Conservation (phyloP, 129 eudicot genomes). For the Rutidosis leptorrhynchoides region DNA sequence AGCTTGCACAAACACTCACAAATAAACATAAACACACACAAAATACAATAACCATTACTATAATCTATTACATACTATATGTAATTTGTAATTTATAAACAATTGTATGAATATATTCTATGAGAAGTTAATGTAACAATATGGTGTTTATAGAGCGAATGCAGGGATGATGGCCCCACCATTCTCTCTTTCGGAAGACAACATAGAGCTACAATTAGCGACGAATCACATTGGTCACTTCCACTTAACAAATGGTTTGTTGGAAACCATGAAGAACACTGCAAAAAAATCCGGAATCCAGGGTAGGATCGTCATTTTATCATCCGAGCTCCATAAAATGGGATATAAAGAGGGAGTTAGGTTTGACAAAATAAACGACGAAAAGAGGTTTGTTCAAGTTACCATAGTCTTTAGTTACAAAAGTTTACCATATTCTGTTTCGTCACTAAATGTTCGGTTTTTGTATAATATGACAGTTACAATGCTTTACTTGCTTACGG, state of each 20-base stretch:
- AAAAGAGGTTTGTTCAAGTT: constrained; percentile 43
- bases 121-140: neutral
- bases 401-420: neutral
- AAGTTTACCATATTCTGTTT: neutral
- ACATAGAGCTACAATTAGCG: constrained; percentile 79
- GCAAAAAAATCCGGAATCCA: constrained; percentile 49
- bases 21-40: no score
- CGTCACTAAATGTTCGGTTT: neutral
- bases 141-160: constrained; percentile 48
- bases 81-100: neutral
- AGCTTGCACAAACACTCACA: no score
- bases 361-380: constrained; percentile 69
- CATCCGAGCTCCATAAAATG: constrained; percentile 57
- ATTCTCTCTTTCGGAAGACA: constrained; percentile 63
- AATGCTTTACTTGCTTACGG: constrained; percentile 56
- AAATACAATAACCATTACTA: no score
- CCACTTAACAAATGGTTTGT: constrained; percentile 59
- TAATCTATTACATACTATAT: no score
- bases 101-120: no score
- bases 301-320: constrained; percentile 75
- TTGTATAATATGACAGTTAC: constrained; percentile 24
- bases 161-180: constrained; percentile 94
- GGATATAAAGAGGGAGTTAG: constrained; percentile 63
- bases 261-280: constrained; percentile 79
- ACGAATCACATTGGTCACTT: constrained; percentile 86